Conservation (phyloP, 2,329 filamentous ascomycete species). For the Colletotrichum agaves region DNA sequence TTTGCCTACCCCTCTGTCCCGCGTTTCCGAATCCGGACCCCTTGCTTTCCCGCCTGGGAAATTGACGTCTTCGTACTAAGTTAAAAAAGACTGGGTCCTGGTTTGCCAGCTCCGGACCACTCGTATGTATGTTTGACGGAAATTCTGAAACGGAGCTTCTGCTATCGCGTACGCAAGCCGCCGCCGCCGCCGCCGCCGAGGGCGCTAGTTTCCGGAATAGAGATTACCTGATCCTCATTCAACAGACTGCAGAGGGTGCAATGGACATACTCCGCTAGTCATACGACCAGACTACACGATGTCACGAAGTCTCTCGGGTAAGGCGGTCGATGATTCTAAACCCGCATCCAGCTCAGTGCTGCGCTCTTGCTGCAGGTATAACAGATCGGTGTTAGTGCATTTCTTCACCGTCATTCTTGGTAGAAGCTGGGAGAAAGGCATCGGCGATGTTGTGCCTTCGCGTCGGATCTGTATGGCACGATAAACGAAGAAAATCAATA, state of each 20-base stretch:
- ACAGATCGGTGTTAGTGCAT: slow-evolving; percentile 5
- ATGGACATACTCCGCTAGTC: slow-evolving; percentile 22
- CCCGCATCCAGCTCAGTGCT: background rate
- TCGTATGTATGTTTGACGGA: slow-evolving; percentile 23
- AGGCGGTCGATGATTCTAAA: slow-evolving; percentile 26
- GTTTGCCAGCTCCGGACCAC: slow-evolving; percentile 22
- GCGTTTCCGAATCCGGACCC: slow-evolving; percentile 33
- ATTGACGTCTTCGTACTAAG: slow-evolving; percentile 8
- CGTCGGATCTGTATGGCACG: background rate
- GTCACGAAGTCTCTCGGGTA: slow-evolving; percentile 24
- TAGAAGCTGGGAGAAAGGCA: background rate
- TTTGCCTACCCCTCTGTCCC: slow-evolving; percentile 3
- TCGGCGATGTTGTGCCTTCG: background rate
- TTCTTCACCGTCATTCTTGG: slow-evolving; percentile 3
- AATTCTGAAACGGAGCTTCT: slow-evolving; percentile 38
- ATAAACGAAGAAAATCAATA: background rate
- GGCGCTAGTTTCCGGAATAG: slow-evolving; percentile 17
- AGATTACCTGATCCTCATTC: slow-evolving; percentile 18
- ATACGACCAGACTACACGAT: slow-evolving; percentile 32
- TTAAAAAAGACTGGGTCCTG: slow-evolving; percentile 21
- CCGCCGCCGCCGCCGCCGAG: slow-evolving; percentile 8
- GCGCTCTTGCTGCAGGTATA: background rate
- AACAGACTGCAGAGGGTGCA: slow-evolving; percentile 11
- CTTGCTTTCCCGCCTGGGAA: slow-evolving; percentile 20
- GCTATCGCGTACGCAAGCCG: slow-evolving; percentile 28